phyloP scores from a whole-genome alignment of 805 yeast genomes.

The Priceomyces haplophilus region DNA sequence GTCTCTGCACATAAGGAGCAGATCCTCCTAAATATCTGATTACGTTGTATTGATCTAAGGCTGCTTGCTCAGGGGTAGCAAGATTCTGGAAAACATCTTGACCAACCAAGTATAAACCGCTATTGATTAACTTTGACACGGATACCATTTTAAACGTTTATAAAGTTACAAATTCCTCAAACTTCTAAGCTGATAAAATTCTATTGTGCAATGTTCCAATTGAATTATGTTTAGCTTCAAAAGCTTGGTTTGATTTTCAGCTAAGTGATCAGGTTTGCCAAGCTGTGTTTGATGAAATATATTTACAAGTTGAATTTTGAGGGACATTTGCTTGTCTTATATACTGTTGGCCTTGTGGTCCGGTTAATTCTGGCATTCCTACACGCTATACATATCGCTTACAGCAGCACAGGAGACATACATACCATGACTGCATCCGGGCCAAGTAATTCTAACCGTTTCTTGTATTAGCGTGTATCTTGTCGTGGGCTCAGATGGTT shows the following conservation, averaged over 20 bases:
- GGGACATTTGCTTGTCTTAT: background rate
- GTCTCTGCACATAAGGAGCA: constrained; percentile 52
- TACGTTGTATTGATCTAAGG: constrained; percentile 45
- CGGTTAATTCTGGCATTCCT: background rate
- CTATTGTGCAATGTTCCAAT: background rate
- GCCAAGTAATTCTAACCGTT: too few species aligned
- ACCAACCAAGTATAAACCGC: constrained; percentile 28
- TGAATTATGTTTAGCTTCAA: background rate
- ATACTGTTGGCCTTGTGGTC: background rate
- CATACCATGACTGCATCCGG: too few species aligned
- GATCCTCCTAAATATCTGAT: constrained; percentile 52
- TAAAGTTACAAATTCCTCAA: too few species aligned
- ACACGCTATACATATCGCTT: background rate
- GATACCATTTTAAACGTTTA: constrained; percentile 23
- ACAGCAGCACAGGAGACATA: too few species aligned
- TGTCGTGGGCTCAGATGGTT: too few species aligned
- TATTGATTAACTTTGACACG: constrained; percentile 25
- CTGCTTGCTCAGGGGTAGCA: constrained; percentile 40
- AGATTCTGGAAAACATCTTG: constrained; percentile 26
- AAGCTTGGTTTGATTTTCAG: too few species aligned
- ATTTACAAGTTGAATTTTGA: too few species aligned
- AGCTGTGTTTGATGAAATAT: too few species aligned
- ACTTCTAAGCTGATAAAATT: background rate
- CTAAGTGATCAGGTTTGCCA: too few species aligned
- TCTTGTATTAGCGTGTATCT: too few species aligned